phyloP scores from a whole-genome alignment of 192 early-diverging fungal species.

The Coemansia sp. region DNA sequence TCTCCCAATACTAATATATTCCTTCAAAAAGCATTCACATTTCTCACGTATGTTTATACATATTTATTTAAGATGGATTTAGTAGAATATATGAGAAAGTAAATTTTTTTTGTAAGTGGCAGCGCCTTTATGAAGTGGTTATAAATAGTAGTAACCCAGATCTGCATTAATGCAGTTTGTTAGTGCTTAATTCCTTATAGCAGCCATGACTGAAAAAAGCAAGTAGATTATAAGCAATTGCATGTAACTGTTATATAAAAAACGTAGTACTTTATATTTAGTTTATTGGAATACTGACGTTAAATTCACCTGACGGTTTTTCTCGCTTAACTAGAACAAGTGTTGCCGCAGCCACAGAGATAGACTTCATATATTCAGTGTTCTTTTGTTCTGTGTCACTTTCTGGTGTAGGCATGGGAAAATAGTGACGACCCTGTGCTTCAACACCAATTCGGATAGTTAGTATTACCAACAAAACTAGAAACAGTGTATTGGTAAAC shows the following conservation, averaged over 20 bases:
- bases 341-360: neutral
- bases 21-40: neutral
- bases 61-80: neutral
- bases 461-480: slow-evolving; percentile 4
- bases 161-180: neutral
- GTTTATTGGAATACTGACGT: slow-evolving; percentile 36
- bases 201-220: neutral
- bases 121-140: neutral
- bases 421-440: slow-evolving; percentile 14
- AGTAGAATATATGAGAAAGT: neutral
- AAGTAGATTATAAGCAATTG: neutral
- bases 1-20: slow-evolving; percentile 1
- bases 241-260: neutral
- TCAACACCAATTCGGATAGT: neutral
- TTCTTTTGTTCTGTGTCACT: neutral
- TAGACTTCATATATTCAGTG: neutral
- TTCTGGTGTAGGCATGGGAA: slow-evolving; percentile 34
- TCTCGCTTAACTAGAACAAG: slow-evolving; percentile 15
- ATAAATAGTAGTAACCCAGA: neutral
- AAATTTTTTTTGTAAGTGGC: neutral
- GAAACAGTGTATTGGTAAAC: neutral
- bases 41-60: neutral
- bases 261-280: neutral
- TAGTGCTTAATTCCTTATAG: neutral
- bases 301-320: slow-evolving; percentile 27